Evolutionary conservation across 768 basidiomycete genomes (phyloP).

Genomic region (Suillus subluteus): DNA sequence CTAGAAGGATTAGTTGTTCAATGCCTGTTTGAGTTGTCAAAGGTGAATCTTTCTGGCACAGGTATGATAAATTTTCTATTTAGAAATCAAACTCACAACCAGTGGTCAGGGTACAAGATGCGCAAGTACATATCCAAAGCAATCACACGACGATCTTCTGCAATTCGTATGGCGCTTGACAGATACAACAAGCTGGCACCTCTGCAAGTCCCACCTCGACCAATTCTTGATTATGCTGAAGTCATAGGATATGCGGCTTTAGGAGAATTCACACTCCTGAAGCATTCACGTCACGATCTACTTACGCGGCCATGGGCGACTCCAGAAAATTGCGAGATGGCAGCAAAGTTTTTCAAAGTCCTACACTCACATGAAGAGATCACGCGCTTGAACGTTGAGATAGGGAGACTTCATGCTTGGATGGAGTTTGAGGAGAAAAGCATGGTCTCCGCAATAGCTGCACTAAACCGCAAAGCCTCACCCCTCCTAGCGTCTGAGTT

Average conservation of each 20-base stretch:
- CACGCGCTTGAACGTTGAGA: constrained; percentile 34
- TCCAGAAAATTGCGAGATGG: constrained; percentile 39
- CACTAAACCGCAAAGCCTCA: background rate
- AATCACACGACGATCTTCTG: constrained; percentile 31
- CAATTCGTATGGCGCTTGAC: constrained; percentile 36
- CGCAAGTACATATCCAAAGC: constrained; percentile 39
- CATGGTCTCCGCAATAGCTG: background rate
- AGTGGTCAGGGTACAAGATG: constrained; percentile 37
- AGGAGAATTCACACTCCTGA: constrained; percentile 38
- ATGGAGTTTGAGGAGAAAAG: constrained; percentile 6
- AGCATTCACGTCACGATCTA: constrained; percentile 35
- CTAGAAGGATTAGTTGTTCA: constrained; percentile 39
- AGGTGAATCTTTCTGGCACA: constrained; percentile 38
- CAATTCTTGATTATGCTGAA: constrained; percentile 24
- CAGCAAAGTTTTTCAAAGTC: constrained; percentile 35
- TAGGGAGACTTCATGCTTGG: constrained; percentile 21
- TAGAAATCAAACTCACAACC: background rate
- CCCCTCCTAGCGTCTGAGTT: constrained; percentile 1
- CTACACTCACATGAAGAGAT: constrained; percentile 37
- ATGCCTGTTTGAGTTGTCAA: constrained; percentile 42
- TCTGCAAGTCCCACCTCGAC: constrained; percentile 19
- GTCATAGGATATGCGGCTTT: constrained; percentile 26
- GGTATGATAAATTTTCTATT: constrained; percentile 27
- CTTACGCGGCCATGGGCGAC: constrained; percentile 32
- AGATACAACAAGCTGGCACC: constrained; percentile 36